phyloP scores from a whole-genome alignment of 1,284 basidiomycete species.

The Fomitopsis schrenkii region DNA sequence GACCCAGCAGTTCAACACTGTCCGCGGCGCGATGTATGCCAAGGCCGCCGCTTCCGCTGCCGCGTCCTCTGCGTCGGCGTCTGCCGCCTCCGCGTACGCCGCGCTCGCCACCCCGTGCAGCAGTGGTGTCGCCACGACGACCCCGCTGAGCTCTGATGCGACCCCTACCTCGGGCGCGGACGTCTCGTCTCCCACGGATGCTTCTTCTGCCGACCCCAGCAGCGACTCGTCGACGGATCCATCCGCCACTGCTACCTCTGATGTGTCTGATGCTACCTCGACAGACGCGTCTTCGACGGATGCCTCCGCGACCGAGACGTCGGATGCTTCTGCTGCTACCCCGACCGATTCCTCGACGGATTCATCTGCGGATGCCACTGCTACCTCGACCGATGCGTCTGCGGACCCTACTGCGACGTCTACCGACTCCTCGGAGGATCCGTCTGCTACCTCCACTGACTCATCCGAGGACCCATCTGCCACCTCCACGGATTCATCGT shows the following conservation, averaged over 20 bases:
- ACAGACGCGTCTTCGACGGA: too few species aligned
- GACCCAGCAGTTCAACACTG: slow-evolving; percentile 16
- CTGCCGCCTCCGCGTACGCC: neutral
- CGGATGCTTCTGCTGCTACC: neutral
- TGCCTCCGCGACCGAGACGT: neutral
- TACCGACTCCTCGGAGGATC: neutral
- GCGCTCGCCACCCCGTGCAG: neutral
- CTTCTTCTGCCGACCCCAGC: neutral
- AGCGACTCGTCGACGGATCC: too few species aligned
- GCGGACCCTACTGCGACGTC: neutral
- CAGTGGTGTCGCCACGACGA: neutral
- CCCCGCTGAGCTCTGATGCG: neutral
- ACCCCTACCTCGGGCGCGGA: neutral
- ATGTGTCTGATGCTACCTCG: too few species aligned
- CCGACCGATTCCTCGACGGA: neutral
- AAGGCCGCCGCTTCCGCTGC: neutral
- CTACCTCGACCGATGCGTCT: neutral
- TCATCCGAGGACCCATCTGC: neutral
- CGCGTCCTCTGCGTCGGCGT: slow-evolving; percentile 3
- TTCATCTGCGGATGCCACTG: neutral
- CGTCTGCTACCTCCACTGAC: neutral
- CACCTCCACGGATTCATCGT: neutral
- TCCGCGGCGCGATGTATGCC: slow-evolving; percentile 15
- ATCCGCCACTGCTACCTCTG: too few species aligned
- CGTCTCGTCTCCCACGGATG: neutral